Percentiles rank a stretch among this genome's conserved stretches.
Conservation (phyloP, 2,329 filamentous ascomycete genomes). For the Diaporthe sp. region DNA sequence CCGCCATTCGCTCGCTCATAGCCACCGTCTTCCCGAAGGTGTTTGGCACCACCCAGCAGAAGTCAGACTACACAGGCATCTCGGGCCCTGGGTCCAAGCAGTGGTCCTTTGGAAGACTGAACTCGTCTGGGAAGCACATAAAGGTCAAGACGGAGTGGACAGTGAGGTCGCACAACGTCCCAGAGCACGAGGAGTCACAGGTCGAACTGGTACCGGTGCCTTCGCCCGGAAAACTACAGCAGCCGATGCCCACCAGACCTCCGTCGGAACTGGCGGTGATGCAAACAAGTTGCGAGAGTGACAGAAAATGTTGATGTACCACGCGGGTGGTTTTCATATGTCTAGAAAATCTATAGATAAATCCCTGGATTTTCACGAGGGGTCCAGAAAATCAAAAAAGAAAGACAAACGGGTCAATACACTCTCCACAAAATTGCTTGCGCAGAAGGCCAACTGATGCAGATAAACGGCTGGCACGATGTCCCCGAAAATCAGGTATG, state of each 20-base stretch:
- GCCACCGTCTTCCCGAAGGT: slow-evolving; percentile 46
- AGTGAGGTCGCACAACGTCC: slow-evolving; percentile 38
- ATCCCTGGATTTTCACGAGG: too few species aligned
- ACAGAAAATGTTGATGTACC: neutral
- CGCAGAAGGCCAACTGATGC: neutral
- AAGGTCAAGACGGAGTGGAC: slow-evolving; percentile 49
- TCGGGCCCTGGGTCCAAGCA: slow-evolving; percentile 38
- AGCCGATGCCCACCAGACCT: slow-evolving; percentile 12
- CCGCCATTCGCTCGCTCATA: slow-evolving; percentile 50
- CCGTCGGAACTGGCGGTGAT: slow-evolving; percentile 6
- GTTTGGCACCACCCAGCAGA: slow-evolving; percentile 45
- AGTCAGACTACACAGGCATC: slow-evolving; percentile 38
- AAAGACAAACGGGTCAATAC: neutral
- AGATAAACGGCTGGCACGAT: too few species aligned
- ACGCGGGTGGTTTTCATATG: neutral
- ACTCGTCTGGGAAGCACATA: slow-evolving; percentile 43
- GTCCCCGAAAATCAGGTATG: neutral
- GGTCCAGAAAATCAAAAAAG: neutral
- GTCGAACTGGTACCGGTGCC: slow-evolving; percentile 13
- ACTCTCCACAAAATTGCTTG: neutral
- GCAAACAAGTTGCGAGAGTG: slow-evolving; percentile 15
- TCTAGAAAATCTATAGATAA: neutral
- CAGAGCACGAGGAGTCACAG: neutral
- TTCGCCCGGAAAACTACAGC: neutral
- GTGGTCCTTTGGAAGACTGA: slow-evolving; percentile 30